Evolutionary conservation across 805 yeast species (phyloP).

Genomic region (Suhomyces pyralidae): DNA sequence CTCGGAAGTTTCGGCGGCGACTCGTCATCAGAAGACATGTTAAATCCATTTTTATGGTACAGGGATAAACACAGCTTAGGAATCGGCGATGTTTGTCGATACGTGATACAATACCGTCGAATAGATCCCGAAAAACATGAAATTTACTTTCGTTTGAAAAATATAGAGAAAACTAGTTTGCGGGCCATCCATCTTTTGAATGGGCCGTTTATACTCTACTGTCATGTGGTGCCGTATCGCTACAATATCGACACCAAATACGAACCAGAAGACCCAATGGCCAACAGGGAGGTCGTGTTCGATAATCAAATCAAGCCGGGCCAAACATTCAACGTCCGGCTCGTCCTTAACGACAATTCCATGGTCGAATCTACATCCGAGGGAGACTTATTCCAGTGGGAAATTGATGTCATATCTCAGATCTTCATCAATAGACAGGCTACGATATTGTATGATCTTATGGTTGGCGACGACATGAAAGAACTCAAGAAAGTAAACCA

Average conservation of each 20-base stretch:
- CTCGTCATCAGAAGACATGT: not conserved
- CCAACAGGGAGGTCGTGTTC: conserved; percentile 32
- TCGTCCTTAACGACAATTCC: conserved; percentile 49
- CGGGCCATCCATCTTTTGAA: conserved; percentile 41
- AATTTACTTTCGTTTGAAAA: conserved; percentile 37
- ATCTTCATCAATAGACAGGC: conserved; percentile 35
- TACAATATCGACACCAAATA: conserved; percentile 26
- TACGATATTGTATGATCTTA: conserved; percentile 29
- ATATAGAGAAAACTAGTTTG: conserved; percentile 34
- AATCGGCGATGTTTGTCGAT: conserved; percentile 40
- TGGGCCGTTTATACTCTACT: conserved; percentile 44
- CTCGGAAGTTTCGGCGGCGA: not conserved
- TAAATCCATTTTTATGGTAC: conserved; percentile 10
- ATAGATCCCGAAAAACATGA: conserved; percentile 7
- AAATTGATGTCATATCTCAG: conserved; percentile 40
- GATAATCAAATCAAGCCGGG: conserved; percentile 61
- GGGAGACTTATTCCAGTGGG: conserved; percentile 29
- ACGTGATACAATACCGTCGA: conserved; percentile 23
- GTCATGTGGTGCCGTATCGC: conserved; percentile 41
- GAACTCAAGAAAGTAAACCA: conserved; percentile 32
- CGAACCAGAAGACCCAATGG: conserved; percentile 17
- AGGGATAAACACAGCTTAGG: conserved; percentile 30
- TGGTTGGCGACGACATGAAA: conserved; percentile 36
- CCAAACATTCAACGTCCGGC: conserved; percentile 57
- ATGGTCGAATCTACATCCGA: conserved; percentile 12